Conservation (phyloP, 2,329 filamentous ascomycete genomes). For the Phaeosphaeria sp. region DNA sequence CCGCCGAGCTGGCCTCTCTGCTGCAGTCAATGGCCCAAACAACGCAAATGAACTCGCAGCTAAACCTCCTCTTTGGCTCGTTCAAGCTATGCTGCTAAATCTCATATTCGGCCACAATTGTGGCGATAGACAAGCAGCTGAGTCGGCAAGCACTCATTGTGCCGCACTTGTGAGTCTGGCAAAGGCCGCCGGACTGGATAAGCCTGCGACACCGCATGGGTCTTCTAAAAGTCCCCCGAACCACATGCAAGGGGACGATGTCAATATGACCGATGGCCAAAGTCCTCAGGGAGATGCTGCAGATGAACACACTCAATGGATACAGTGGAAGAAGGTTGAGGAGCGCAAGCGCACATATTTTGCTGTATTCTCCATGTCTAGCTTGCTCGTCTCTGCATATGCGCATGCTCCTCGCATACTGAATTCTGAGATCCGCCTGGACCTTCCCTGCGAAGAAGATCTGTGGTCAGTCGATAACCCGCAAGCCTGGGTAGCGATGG, state of each 20-base stretch:
- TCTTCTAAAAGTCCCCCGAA: slow-evolving; percentile 27
- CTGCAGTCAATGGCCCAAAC: slow-evolving; percentile 61
- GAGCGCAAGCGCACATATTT: slow-evolving; percentile 94
- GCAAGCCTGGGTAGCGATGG: slow-evolving; percentile 80
- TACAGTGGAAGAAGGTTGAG: slow-evolving; percentile 85
- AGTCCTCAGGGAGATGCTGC: slow-evolving; percentile 53
- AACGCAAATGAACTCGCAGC: slow-evolving; percentile 65
- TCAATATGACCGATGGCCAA: slow-evolving; percentile 63
- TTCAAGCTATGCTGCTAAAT: slow-evolving; percentile 96
- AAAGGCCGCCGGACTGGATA: slow-evolving; percentile 80
- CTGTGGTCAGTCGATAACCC: slow-evolving; percentile 84
- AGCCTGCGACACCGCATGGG: slow-evolving; percentile 47
- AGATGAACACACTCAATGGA: slow-evolving; percentile 77
- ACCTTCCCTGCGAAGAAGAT: slow-evolving; percentile 92
- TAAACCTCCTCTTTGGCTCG: slow-evolving; percentile 87
- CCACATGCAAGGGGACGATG: slow-evolving; percentile 59
- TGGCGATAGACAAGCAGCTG: slow-evolving; percentile 86
- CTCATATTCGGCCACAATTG: slow-evolving; percentile 96
- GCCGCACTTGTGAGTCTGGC: slow-evolving; percentile 90
- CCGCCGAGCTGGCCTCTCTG: slow-evolving; percentile 80
- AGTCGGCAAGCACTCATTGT: slow-evolving; percentile 92
- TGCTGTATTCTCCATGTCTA: slow-evolving; percentile 88
- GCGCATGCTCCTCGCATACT: slow-evolving; percentile 90
- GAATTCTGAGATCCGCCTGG: slow-evolving; percentile 89
- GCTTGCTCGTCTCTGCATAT: slow-evolving; percentile 88